Percentiles rank a stretch among this genome's conserved stretches.
Evolutionary conservation across 2,329 filamentous ascomycete genomes (phyloP).

Genomic region (Ophiostoma sp.): DNA sequence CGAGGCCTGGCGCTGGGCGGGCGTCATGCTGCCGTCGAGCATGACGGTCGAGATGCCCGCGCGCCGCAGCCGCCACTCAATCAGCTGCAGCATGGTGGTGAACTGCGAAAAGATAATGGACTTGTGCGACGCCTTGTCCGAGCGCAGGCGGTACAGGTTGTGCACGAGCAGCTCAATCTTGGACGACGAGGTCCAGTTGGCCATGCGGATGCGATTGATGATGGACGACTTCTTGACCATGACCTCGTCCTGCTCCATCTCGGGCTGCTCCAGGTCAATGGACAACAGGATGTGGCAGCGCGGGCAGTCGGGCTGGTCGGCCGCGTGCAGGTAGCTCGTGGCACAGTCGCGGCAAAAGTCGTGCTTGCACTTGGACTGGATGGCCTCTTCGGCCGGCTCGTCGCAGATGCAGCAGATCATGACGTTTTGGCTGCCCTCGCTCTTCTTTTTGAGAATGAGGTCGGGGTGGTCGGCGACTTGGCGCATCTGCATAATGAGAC

Average conservation of each 20-base stretch:
- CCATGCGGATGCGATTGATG: constrained; percentile 98
- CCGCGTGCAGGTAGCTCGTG: constrained; percentile 72
- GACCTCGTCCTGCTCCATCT: constrained; percentile 85
- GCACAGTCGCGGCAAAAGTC: constrained; percentile 83
- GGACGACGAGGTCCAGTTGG: constrained; percentile 95
- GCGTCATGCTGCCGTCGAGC: constrained; percentile 96
- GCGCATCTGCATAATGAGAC: constrained; percentile 98
- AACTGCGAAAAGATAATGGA: constrained; percentile 98
- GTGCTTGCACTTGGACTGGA: constrained; percentile 86
- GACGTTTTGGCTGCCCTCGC: constrained; percentile 80
- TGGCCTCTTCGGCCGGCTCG: constrained; percentile 89
- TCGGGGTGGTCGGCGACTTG: constrained; percentile 97
- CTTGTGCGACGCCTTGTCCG: constrained; percentile 89
- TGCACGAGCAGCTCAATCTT: constrained; percentile 97
- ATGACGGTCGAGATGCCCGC: constrained; percentile 98
- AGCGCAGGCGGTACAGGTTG: constrained; percentile 85
- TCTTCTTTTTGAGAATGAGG: constrained; percentile 82
- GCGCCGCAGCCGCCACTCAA: constrained; percentile 91
- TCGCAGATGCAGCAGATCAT: constrained; percentile 93
- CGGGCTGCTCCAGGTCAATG: constrained; percentile 91
- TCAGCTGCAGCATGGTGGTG: constrained; percentile 92
- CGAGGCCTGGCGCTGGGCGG: constrained; percentile 82
- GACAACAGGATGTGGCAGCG: constrained; percentile 83
- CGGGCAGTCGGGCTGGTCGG: constrained; percentile 75
- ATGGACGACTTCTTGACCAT: constrained; percentile 92